phyloP scores from a whole-genome alignment of 2,329 filamentous ascomycete species.

The Aspergillus novofumigatus region DNA sequence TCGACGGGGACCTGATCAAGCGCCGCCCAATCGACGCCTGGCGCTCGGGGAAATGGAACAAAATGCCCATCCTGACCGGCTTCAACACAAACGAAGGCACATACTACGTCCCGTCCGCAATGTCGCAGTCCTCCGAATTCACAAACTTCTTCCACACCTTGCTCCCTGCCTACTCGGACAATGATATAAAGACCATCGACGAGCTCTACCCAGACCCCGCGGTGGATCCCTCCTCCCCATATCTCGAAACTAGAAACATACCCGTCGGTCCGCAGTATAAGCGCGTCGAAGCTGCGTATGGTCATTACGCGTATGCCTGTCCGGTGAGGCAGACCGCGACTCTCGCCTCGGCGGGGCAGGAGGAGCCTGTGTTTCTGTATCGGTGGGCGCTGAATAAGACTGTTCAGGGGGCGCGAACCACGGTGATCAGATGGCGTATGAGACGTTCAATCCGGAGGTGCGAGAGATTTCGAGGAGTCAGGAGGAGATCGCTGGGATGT shows the following conservation, averaged over 20 bases:
- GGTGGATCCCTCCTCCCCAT: conserved; percentile 26
- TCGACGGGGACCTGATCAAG: conserved; percentile 59
- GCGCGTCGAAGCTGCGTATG: conserved; percentile 47
- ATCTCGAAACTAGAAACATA: conserved; percentile 19
- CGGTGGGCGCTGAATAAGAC: conserved; percentile 51
- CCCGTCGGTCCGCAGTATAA: conserved; percentile 50
- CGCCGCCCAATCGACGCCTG: conserved; percentile 58
- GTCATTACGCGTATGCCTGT: conserved; percentile 48
- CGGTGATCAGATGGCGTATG: conserved; percentile 48
- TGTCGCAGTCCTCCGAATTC: conserved; percentile 51
- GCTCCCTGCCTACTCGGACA: conserved; percentile 52
- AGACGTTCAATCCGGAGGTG: conserved; percentile 38
- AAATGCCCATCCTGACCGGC: conserved; percentile 62
- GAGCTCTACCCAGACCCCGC: conserved; percentile 60
- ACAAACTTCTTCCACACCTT: conserved; percentile 58
- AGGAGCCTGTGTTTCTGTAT: conserved; percentile 47
- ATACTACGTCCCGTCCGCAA: conserved; percentile 54
- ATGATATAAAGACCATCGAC: conserved; percentile 55
- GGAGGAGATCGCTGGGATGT: conserved; percentile 38
- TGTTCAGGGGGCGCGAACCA: conserved; percentile 45
- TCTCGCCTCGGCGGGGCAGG: conserved; percentile 29
- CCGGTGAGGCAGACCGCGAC: conserved; percentile 46
- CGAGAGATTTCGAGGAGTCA: conserved; percentile 37
- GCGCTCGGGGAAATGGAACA: conserved; percentile 50
- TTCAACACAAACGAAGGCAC: conserved; percentile 69